Base-by-base conservation (phyloP, 2,329 filamentous ascomycete genomes). In the Didymella pomorum region DNA sequence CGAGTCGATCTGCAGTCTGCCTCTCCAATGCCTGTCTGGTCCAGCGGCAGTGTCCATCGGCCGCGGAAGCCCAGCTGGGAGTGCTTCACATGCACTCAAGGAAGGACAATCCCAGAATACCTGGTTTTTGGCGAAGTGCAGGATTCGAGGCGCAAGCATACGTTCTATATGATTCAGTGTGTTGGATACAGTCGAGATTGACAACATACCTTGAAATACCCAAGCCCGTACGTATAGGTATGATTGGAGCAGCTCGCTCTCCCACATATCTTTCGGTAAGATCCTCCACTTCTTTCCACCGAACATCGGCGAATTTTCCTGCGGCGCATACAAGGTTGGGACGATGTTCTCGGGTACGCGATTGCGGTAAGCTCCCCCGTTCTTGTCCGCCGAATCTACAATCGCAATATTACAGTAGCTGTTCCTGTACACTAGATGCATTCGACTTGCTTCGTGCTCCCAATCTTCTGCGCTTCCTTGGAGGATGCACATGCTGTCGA, bases 361-460 rank as follows among this genome's bases (percentile, higher is more conserved):
- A 1, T 43, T 8, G 2, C 72, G 64, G 45, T 69, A 74, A 2
- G 64, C 26, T 0, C 72, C 72, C 8, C 65, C 62, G 1, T 20
- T 37, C n/a, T 60, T 60, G 37, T 70, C 59, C 1, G 14, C 10
- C 0, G 71, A 63, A 46, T 72, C 71, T 8, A 57, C 68, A 39
- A 63, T 58, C 1, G 70, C 70, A 33, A 75, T 68, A 39, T 74
- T 76, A 39, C 70, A 71, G 20, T 68, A 71, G 14, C 54, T 61
- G 29, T 71, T 67, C 1, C 71, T 53, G 58, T 76, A 76, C 7
- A 75, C 67, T 26, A 61, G 18, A 48, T 72, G 67, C 72, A 75
- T 75, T 3, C 49, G 39, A 4, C 28, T 21, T 9, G 51, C 69
- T 45, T 73, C 70, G 2, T 23, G 20, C 0, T 37, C 29, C 52